Conservation (phyloP, 257 asterid genomes). For the Pogostemon cablin region DNA sequence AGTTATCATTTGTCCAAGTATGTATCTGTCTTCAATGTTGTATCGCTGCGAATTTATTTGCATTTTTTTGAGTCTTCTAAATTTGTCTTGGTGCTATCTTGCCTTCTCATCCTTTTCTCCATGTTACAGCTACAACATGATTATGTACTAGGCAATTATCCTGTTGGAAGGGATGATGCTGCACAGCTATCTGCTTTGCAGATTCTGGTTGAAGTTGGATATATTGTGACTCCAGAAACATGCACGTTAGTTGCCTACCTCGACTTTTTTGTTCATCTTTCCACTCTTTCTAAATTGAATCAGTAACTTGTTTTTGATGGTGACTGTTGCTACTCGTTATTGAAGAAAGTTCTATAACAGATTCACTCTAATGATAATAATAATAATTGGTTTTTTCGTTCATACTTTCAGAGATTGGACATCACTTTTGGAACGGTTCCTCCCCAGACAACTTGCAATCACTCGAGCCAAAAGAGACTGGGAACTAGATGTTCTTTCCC, state of each 20-base stretch:
- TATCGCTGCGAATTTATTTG: slow-evolving; percentile 6
- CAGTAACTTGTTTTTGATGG: slow-evolving; percentile 21
- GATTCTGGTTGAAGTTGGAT: slow-evolving; percentile 90
- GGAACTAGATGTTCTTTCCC: slow-evolving; percentile 90
- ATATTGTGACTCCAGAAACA: slow-evolving; percentile 73
- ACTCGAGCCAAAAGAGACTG: slow-evolving; percentile 96
- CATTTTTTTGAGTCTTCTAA: slow-evolving; percentile 25
- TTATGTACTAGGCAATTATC: slow-evolving; percentile 90
- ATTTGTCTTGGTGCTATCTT: slow-evolving; percentile 28
- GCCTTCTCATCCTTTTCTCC: slow-evolving; percentile 24
- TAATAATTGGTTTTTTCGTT: slow-evolving; percentile 17
- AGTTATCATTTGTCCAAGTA: slow-evolving; percentile 93
- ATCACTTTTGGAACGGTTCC: slow-evolving; percentile 82
- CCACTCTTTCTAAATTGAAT: slow-evolving; percentile 22
- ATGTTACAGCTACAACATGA: slow-evolving; percentile 90
- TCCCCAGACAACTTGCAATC: slow-evolving; percentile 89
- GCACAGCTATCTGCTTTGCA: slow-evolving; percentile 97
- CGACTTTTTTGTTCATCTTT: slow-evolving; percentile 6
- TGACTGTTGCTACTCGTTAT: slow-evolving; percentile 21
- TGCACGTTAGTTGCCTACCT: slow-evolving; percentile 75
- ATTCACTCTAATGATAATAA: slow-evolving; percentile 21
- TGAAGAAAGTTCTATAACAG: slow-evolving; percentile 18
- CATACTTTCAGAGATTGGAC: slow-evolving; percentile 79
- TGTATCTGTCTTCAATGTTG: slow-evolving; percentile 24
- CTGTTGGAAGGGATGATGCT: slow-evolving; percentile 98